These are phyloP conservation scores for Cetradonia linearis DNA, from an alignment of 495 filamentous ascomycete species.

Conservation along the genomic window DNA sequence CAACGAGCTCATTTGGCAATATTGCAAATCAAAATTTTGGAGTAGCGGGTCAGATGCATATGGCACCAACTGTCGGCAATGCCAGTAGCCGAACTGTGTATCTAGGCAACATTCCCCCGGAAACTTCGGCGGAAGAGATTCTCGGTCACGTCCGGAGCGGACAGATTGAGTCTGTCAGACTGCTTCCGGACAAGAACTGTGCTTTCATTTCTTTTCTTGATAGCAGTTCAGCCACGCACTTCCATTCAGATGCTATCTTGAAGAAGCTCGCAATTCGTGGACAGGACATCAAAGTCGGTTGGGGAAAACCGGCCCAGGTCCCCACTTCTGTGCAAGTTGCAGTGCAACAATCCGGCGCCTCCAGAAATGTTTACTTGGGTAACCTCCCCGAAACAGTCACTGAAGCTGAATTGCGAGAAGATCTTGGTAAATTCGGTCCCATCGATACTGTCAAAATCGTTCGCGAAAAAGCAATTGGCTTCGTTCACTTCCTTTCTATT, in stretches of 20 bases:
- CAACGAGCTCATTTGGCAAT: conserved; percentile 60
- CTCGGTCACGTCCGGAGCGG: conserved; percentile 93
- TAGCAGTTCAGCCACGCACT: conserved; percentile 92
- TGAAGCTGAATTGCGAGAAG: conserved; percentile 88
- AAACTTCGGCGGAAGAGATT: conserved; percentile 97
- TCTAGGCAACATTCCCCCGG: conserved; percentile 91
- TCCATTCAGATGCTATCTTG: conserved; percentile 98
- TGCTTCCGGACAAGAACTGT: conserved; percentile 98
- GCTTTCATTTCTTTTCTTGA: conserved; percentile 99
- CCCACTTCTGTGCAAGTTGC: conserved; percentile 92
- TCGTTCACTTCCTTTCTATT: conserved; percentile 95
- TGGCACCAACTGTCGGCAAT: conserved; percentile 68
- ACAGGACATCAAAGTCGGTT: conserved; percentile 98
- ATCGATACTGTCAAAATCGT: conserved; percentile 98
- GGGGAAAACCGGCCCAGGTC: conserved; percentile 97
- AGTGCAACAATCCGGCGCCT: conserved; percentile 94
- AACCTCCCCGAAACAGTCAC: conserved; percentile 82
- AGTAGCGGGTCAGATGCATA: conserved; percentile 58
- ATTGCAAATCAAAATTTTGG: conserved; percentile 48
- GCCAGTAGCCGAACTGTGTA: conserved; percentile 95
- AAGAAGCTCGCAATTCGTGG: conserved; percentile 97
- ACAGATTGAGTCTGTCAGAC: conserved; percentile 93
- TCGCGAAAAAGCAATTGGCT: conserved; percentile 94
- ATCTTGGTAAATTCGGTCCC: conserved; percentile 89
- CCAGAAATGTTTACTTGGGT: conserved; percentile 95